Evolutionary conservation across 768 basidiomycete genomes (phyloP).

Genomic region (Leucocoprinus sp.): DNA sequence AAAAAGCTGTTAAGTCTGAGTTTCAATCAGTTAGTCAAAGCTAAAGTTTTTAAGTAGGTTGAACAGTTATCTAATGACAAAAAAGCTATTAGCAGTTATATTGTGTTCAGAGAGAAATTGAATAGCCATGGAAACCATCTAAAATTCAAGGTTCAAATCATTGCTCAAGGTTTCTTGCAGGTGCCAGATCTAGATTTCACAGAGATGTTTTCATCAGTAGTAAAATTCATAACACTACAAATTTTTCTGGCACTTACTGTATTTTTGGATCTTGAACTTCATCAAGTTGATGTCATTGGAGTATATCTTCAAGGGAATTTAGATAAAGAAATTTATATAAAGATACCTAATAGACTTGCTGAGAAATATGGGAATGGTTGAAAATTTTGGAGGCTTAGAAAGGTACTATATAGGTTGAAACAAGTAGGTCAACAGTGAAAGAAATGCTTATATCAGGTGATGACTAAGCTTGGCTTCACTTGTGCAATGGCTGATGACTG

Average conservation of each 20-base stretch:
- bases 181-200: conserved; percentile 26
- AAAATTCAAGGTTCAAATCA: conserved; percentile 18
- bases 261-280: conserved; percentile 9
- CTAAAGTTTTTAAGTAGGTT: conserved; percentile 6
- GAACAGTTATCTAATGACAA: conserved; percentile 9
- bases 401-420: conserved; percentile 28
- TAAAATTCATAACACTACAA: conserved; percentile 16
- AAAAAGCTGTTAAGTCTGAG: conserved; percentile 10
- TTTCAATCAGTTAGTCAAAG: conserved; percentile 8
- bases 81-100: conserved; percentile 13
- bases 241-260: conserved; percentile 15
- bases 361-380: conserved; percentile 13
- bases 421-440: conserved; percentile 27
- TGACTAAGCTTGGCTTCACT: conserved; percentile 7
- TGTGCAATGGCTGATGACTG: conserved; percentile 12
- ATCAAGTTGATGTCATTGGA: conserved; percentile 17
- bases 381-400: conserved; percentile 24
- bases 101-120: conserved; percentile 18
- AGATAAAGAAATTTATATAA: conserved; percentile 25
- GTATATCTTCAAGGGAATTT: conserved; percentile 21
- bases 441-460: not conserved
- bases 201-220: conserved; percentile 23
- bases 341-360: conserved; percentile 15
- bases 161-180: conserved; percentile 21
- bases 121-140: conserved; percentile 16